Conservation (phyloP, 2,329 filamentous ascomycete species). For the Plenodomus biglobosus region DNA sequence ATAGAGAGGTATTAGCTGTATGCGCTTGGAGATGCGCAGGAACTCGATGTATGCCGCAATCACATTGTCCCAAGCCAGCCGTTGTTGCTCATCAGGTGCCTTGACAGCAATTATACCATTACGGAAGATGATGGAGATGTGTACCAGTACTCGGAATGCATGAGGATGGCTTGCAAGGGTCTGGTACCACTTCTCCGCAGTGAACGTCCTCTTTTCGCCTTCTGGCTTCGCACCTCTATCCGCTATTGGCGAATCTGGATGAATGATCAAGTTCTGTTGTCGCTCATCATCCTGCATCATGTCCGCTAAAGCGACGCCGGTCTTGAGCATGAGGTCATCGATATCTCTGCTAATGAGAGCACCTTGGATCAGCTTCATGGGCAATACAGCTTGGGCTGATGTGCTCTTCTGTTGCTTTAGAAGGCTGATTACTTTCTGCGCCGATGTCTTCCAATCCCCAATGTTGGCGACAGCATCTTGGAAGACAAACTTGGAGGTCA, state of each 20-base stretch:
- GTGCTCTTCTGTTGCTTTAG: slow-evolving; percentile 61
- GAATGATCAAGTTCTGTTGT: slow-evolving; percentile 33
- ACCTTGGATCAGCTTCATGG: slow-evolving; percentile 75
- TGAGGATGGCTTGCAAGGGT: slow-evolving; percentile 46
- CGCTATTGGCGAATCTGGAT: slow-evolving; percentile 27
- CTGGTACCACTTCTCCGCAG: slow-evolving; percentile 31
- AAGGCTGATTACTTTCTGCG: slow-evolving; percentile 58
- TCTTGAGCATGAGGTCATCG: slow-evolving; percentile 47
- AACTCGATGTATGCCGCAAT: slow-evolving; percentile 81
- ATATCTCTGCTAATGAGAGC: slow-evolving; percentile 67
- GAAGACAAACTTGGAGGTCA: slow-evolving; percentile 61
- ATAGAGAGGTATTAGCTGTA: slow-evolving; percentile 83
- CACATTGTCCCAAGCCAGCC: slow-evolving; percentile 66
- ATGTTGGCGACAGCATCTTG: slow-evolving; percentile 68
- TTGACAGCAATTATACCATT: slow-evolving; percentile 48
- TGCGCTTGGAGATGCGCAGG: slow-evolving; percentile 69
- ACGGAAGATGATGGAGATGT: slow-evolving; percentile 64
- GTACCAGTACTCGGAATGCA: slow-evolving; percentile 49
- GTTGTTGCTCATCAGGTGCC: slow-evolving; percentile 15
- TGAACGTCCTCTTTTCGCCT: slow-evolving; percentile 19
- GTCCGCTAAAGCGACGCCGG: slow-evolving; percentile 49
- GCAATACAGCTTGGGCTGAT: slow-evolving; percentile 61
- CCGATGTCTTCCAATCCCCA: slow-evolving; percentile 57
- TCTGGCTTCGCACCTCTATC: slow-evolving; percentile 22
- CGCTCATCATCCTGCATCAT: slow-evolving; percentile 35